Evolutionary conservation across 768 basidiomycete genomes (phyloP).

Genomic region (Postia placenta): DNA sequence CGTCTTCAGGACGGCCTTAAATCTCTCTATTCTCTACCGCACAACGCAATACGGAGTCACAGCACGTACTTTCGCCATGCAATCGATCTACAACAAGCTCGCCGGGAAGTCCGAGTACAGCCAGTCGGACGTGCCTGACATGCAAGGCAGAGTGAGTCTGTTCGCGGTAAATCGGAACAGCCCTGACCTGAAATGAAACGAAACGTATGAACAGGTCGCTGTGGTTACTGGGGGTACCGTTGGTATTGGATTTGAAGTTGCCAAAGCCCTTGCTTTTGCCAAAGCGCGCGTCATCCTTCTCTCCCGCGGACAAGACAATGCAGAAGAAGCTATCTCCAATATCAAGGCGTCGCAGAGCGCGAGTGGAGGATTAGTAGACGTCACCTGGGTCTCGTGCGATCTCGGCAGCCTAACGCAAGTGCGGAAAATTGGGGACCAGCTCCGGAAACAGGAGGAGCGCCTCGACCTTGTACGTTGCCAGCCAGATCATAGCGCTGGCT

Average conservation of each 20-base stretch:
- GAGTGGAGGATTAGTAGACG: slow-evolving; percentile 9
- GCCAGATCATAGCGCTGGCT: neutral
- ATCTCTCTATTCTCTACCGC: neutral
- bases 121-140: slow-evolving; percentile 4
- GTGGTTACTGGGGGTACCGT: slow-evolving; percentile 26
- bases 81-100: neutral
- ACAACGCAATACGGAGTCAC: neutral
- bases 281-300: slow-evolving; percentile 24
- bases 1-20: neutral
- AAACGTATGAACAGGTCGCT: slow-evolving; percentile 16
- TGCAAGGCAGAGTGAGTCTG: slow-evolving; percentile 11
- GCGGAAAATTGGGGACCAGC: slow-evolving; percentile 21
- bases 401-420: slow-evolving; percentile 21
- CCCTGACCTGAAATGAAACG: neutral
- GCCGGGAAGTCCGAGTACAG: neutral
- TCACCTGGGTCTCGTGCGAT: slow-evolving; percentile 23
- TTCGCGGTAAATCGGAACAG: too few relatives aligned
- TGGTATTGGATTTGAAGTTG: slow-evolving; percentile 27
- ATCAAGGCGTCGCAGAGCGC: slow-evolving; percentile 12
- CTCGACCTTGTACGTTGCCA: slow-evolving; percentile 23
- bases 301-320: slow-evolving; percentile 19
- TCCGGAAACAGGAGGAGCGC: slow-evolving; percentile 15
- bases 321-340: slow-evolving; percentile 17
- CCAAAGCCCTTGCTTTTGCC: slow-evolving; percentile 21
- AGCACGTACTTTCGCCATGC: neutral